Conservation (phyloP, 2,329 filamentous ascomycete genomes). For the Fusarium tupiense region DNA sequence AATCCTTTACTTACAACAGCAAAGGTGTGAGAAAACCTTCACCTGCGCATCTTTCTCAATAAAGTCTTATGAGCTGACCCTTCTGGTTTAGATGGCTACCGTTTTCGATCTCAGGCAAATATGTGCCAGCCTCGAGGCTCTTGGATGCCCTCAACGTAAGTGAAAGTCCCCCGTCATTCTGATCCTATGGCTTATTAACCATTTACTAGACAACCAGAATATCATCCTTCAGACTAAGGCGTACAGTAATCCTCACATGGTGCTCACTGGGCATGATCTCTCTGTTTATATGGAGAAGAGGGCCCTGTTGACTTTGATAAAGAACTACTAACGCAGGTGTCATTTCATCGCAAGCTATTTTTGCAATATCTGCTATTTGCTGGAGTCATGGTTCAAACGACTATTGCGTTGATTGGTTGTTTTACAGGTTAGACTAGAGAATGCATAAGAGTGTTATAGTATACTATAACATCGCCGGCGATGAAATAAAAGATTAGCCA, state of each 20-base stretch:
- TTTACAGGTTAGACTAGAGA: accelerated
- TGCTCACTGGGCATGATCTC: not conserved
- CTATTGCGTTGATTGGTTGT: accelerated
- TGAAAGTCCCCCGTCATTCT: accelerated
- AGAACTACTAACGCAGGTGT: not conserved
- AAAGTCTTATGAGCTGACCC: accelerated
- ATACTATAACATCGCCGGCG: accelerated
- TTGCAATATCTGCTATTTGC: accelerated
- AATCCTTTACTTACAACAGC: too few species aligned
- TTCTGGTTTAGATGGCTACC: not conserved
- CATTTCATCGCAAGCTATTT: accelerated
- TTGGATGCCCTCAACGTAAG: not conserved
- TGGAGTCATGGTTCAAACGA: accelerated
- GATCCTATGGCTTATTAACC: accelerated
- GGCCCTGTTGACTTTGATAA: not conserved
- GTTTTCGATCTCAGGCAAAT: not conserved
- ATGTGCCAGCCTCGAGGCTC: not conserved
- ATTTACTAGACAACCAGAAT: not conserved
- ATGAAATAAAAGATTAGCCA: accelerated
- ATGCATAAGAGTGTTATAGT: accelerated
- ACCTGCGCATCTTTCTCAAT: too few species aligned
- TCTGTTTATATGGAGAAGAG: not conserved
- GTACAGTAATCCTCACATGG: not conserved
- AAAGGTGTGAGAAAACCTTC: too few species aligned
- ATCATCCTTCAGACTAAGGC: not conserved